Conservation (phyloP, 2,329 filamentous ascomycete species). For the Penicillium crustosum region DNA sequence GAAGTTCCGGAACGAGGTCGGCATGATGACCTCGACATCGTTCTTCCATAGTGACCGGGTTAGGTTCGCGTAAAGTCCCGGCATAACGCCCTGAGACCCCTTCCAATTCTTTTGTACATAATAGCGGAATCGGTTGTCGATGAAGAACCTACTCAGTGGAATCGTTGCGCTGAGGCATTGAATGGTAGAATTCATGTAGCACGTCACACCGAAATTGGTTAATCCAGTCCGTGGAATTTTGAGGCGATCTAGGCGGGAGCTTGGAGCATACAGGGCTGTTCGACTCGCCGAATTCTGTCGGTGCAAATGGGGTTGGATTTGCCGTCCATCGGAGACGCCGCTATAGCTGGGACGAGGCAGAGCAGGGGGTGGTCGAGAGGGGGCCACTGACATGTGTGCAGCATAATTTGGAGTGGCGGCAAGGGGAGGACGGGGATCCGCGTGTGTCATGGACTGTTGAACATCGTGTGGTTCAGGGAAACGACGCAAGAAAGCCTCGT, state of each 20-base stretch:
- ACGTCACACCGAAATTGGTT: constrained; percentile 76
- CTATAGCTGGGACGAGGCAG: constrained; percentile 74
- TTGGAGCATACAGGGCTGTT: constrained; percentile 45
- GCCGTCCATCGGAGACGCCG: constrained; percentile 67
- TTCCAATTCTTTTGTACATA: constrained; percentile 65
- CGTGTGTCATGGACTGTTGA: constrained; percentile 56
- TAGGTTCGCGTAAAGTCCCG: constrained; percentile 62
- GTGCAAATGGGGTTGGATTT: constrained; percentile 44
- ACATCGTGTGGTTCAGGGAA: constrained; percentile 70
- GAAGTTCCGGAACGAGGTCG: constrained; percentile 66
- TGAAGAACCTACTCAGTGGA: constrained; percentile 63
- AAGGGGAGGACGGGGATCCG: constrained; percentile 34
- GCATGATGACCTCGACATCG: constrained; percentile 51
- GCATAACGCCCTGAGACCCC: constrained; percentile 63
- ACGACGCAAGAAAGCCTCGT: constrained; percentile 79
- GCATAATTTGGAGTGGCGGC: constrained; percentile 37
- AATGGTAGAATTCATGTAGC: constrained; percentile 89
- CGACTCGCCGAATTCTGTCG: constrained; percentile 48
- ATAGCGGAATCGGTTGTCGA: constrained; percentile 59
- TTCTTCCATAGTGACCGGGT: constrained; percentile 63
- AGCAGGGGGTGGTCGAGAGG: constrained; percentile 66
- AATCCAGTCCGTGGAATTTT: constrained; percentile 69
- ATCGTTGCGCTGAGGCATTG: constrained; percentile 77
- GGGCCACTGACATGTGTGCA: constrained; percentile 56
- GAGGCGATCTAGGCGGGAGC: constrained; percentile 45